Conservation (phyloP, 805 yeast genomes). For the Starmera pachycereana region DNA sequence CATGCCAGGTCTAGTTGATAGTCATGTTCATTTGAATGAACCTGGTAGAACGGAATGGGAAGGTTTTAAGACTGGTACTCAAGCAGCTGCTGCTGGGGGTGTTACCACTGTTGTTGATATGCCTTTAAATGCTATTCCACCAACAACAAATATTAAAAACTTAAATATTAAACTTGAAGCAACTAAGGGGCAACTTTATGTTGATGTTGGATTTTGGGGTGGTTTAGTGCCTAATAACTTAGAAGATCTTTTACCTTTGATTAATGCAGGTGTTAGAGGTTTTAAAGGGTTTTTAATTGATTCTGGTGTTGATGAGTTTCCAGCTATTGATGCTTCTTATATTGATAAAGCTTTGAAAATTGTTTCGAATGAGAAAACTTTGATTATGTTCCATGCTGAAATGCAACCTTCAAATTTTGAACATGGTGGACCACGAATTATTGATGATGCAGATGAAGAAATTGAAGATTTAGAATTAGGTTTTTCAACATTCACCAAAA, state of each 20-base stretch:
- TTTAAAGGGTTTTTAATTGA: conserved; percentile 90
- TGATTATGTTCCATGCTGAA: conserved; percentile 91
- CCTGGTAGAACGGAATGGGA: conserved; percentile 99
- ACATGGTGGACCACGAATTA: conserved; percentile 21
- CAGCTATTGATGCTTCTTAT: conserved; percentile 59
- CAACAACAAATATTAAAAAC: conserved; percentile 78
- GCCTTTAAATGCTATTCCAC: conserved; percentile 95
- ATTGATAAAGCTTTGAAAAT: conserved; percentile 55
- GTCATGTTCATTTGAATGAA: conserved; percentile 91
- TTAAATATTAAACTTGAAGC: conserved; percentile 68
- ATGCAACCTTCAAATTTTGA: conserved; percentile 42
- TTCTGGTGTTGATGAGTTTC: conserved; percentile 95
- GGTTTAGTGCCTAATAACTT: conserved; percentile 80
- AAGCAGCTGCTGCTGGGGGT: conserved; percentile 92
- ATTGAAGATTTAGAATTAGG: conserved; percentile 16
- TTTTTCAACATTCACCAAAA: background rate
- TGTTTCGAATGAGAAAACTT: conserved; percentile 54
- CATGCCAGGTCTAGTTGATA: conserved; percentile 86
- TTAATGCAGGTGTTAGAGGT: conserved; percentile 83
- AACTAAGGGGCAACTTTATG: conserved; percentile 78
- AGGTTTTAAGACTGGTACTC: conserved; percentile 94
- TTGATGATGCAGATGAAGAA: conserved; percentile 3
- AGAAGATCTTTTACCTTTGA: conserved; percentile 59
- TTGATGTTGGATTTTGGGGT: conserved; percentile 95
- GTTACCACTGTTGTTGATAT: conserved; percentile 92